Evolutionary conservation across 805 yeast genomes (phyloP).

Genomic region (Candida boleticola): DNA sequence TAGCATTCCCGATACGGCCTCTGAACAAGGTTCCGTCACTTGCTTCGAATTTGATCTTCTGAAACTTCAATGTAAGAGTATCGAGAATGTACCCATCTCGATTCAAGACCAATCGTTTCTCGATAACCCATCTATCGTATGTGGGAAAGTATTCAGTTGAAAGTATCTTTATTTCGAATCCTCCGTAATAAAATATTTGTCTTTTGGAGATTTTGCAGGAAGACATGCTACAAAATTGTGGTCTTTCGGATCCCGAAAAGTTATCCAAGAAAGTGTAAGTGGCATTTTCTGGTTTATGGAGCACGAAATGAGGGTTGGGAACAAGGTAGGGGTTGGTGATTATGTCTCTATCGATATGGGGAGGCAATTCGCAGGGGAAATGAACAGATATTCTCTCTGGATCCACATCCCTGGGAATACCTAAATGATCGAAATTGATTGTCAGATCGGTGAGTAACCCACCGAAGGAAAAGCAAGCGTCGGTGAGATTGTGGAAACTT

Average conservation of each 20-base stretch:
- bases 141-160: constrained; percentile 21
- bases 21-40: constrained; percentile 12
- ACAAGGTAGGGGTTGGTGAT: constrained; percentile 43
- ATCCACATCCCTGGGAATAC: constrained; percentile 31
- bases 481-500: constrained; percentile 30
- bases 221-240: constrained; percentile 51
- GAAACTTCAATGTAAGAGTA: constrained; percentile 45
- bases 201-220: constrained; percentile 52
- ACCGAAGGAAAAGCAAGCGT: constrained; percentile 34
- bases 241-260: constrained; percentile 25
- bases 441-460: constrained; percentile 24
- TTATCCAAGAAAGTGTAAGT: constrained; percentile 28
- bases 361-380: constrained; percentile 39
- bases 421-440: constrained; percentile 21
- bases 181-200: constrained; percentile 68
- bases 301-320: constrained; percentile 27
- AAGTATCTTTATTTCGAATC: constrained; percentile 44
- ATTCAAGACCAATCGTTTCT: constrained; percentile 47
- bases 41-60: constrained; percentile 34
- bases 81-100: constrained; percentile 62
- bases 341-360: constrained; percentile 33
- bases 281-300: constrained; percentile 31
- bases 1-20: constrained; percentile 34
- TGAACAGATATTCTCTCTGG: constrained; percentile 32
- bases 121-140: constrained; percentile 34